Base-by-base conservation (phyloP, 2,329 filamentous ascomycete genomes). In the Cercospora sojina region DNA sequence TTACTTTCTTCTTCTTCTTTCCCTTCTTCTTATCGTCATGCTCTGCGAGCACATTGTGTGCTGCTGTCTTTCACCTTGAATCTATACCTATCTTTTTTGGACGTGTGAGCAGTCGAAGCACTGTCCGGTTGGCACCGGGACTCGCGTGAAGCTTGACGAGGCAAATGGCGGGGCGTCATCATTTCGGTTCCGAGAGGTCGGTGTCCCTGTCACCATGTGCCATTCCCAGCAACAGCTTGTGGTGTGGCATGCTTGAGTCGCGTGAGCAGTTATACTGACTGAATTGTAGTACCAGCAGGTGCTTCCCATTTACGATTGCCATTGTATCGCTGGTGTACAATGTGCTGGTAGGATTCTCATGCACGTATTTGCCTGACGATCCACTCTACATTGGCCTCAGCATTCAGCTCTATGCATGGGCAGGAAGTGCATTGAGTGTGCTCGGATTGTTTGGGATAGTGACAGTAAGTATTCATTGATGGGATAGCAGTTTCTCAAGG, bases 341-440 rank as follows among this genome's bases (percentile, higher is more conserved):
- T 41, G 59, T 70, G 25, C 51, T 73, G 29, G 67, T 73, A 43
- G 74, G 71, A 43, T 59, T 70, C 20, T 62, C 73, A 20, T 72
- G 72, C 69, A 65, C 65, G 20, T 71, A 74, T 53, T 61, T 75
- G 3, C 73, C 74, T 20, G 67, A 72, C 61, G 74, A 75, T 55
- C 73, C 74, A 1, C 65, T 75, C 20, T 73, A 70, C 60, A 67
- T 75, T 38, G 71, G 71, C 10, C 61, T 71, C 41, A 69, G 69
- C 62, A 68, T 74, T 16, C 68, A 67, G 16, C 59, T 69, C 12
- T 75, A 75, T 61, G 72, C 72, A 23, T 75, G 71, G 72, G 71
- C 71, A 18, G 71, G 73, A 12, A 71, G 66, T 55, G 64, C 65
- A 5, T 58, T 74, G 66, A 73, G 71, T 38, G 47, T 70, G 16